Evolutionary conservation across 2,329 filamentous ascomycete genomes (phyloP), one percentile per base, ranked within the genome.

Genomic region (Cercospora beticola): DNA sequence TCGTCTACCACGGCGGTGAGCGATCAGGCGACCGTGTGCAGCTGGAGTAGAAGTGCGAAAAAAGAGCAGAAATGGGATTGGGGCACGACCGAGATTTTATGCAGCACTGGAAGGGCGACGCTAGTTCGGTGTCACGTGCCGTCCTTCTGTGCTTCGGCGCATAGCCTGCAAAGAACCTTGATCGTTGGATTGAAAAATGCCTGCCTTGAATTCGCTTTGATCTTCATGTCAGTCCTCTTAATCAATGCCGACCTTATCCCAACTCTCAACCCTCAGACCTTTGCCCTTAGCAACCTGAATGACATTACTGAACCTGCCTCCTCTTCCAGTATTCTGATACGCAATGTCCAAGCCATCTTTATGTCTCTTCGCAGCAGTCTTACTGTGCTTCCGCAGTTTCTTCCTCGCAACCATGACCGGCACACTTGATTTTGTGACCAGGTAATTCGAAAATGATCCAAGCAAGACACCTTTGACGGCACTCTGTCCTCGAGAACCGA

Each of bases 371-470:
- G 66, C 71, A 6, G 68, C 68, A 91, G 69, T 72, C 67, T 78
- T 78, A 78, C 88, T 90, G 81, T 96, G 92, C 80, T 97, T 97
- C 60, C 92, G 86, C 54, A 97, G 85, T 67, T 92, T 90, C 83
- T 97, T 97, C 68, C 95, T 86, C 7, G 95, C 95, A 40, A 98
- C 95, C 95, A 99, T 99, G 69, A 99, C 95, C 0, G 95, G 95
- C 16, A 97, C 93, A 2, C 92, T 97, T 71, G 93, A 97, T 82
- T 98, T 98, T 43, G 93, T 97, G 33, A 99, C 94, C 7, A 99
- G 86, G 77, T 99, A 99, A 78, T 98, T 98, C 69, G 92, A 97
- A 81, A 99, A 98, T 0, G 94, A 97, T 28, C 95, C 95, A 31
- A 99, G 86, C 69, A 99, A 90, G 23, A 97, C 94, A 77, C 94